Evolutionary conservation across 164 flowering plant genomes (phyloP).

Genomic region (Tetrastigma voinierianum): DNA sequence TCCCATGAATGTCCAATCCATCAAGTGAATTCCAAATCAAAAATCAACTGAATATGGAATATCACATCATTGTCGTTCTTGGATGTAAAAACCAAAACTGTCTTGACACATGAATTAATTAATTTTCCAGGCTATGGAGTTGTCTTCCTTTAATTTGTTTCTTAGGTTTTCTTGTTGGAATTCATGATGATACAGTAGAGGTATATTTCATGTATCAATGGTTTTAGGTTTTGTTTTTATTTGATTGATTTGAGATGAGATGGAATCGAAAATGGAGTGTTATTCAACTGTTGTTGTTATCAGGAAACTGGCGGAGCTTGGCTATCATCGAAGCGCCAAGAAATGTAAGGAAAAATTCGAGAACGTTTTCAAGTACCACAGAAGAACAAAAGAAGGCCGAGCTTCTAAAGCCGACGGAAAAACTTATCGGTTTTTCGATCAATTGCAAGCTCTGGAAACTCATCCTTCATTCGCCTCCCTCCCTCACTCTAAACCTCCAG

Average conservation of each 20-base stretch:
- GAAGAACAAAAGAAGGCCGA: conserved; percentile 75
- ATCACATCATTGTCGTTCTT: too few relatives aligned
- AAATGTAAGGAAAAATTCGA: conserved; percentile 90
- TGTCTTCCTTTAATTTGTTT: too few relatives aligned
- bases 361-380: conserved; percentile 80
- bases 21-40: too few relatives aligned
- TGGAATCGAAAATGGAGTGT: conserved; percentile 2
- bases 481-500: too few relatives aligned
- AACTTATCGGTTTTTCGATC: conserved; percentile 71
- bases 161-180: not conserved
- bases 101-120: too few relatives aligned
- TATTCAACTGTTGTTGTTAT: conserved; percentile 10
- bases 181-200: not conserved
- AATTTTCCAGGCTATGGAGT: too few relatives aligned
- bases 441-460: too few relatives aligned
- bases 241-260: conserved; percentile 5
- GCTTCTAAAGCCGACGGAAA: conserved; percentile 57
- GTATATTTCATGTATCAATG: conserved; percentile 6
- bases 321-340: conserved; percentile 69
- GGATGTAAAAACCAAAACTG: too few relatives aligned
- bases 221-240: conserved; percentile 7
- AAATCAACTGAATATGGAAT: too few relatives aligned
- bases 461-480: too few relatives aligned
- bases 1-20: too few relatives aligned
- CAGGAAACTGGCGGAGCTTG: conserved; percentile 79